Base-by-base conservation (phyloP, 805 yeast species). In the Candida tallmaniae region DNA sequence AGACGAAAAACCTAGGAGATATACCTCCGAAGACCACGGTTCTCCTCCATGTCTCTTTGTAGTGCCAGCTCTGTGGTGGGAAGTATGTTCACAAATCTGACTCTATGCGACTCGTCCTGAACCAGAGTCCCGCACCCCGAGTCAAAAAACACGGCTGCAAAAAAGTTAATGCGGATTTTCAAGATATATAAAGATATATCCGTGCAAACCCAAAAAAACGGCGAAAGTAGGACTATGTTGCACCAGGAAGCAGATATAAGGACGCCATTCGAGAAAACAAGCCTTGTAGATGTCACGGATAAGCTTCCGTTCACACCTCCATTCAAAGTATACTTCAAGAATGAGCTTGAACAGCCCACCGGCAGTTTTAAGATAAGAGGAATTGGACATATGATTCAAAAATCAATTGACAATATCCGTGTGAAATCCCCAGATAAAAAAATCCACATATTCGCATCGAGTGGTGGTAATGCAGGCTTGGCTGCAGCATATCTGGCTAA, bases 311-410 rank as follows among this genome's bases (percentile, higher is more conserved):
- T 46, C 33, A 40, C 41, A 41, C 51, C 70, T 40, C 65, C 67
- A 27, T 70, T 75, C 42, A 56, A 63, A 11, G 51, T 74, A 2
- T 56, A 63, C 26, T 55, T 74, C 34, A 76, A 76, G 41, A 67
- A 70, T 41, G 81, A 76, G 45, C 64, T 60, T 31, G 65, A 69
- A 26, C 81, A 76, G 46, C 80, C 81, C 6, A 66, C 78, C 6
- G 80, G 80, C 1, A 69, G 76, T 37, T 76, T 76, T 55, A 76
- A 76, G 49, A 57, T 75, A 21, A 58, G 81, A 42, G 81, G 81
- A 0, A 63, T 76, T 18, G 78, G 80, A 4, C 51, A 72, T 39
- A 55, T 73, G 34, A 64, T 76, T 22, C 41, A 51, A 12, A 45
- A 51, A 11, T 54, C 61, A 6, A 51, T 68, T 0, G 46, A 45